Conservation (phyloP, 441 rosid genomes). For the Brassica hybrid region DNA sequence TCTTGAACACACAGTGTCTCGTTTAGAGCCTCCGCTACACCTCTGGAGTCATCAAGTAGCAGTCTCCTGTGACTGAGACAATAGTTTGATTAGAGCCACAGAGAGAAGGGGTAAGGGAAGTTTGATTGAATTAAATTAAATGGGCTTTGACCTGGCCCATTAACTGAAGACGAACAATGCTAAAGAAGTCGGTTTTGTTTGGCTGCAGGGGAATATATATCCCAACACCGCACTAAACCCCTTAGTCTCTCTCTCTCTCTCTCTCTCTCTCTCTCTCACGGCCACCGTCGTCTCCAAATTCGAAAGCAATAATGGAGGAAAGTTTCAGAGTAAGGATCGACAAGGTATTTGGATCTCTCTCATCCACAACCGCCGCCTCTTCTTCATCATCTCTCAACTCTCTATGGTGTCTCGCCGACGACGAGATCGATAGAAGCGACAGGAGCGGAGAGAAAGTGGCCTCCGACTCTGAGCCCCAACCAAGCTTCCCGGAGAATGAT, state of each 20-base stretch:
- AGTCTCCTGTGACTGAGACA: conserved; percentile 66
- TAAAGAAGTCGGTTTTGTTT: conserved; percentile 34
- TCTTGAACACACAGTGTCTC: conserved; percentile 81
- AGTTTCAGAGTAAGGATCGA: conserved; percentile 74
- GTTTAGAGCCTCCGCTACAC: conserved; percentile 88
- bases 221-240: conserved; percentile 1
- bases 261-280: conserved; percentile 59
- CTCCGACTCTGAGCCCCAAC: conserved; percentile 37
- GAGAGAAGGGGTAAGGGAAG: too few species aligned
- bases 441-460: conserved; percentile 56
- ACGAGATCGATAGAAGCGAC: conserved; percentile 59
- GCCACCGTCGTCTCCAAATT: conserved; percentile 12
- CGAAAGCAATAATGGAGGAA: conserved; percentile 56
- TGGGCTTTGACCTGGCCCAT: neutral
- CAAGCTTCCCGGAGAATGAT: conserved; percentile 51
- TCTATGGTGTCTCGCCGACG: conserved; percentile 78
- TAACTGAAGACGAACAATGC: conserved; percentile 49
- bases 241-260: neutral
- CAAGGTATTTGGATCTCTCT: conserved; percentile 74
- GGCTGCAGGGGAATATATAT: conserved; percentile 28
- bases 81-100: neutral
- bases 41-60: conserved; percentile 89
- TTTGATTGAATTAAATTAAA: neutral
- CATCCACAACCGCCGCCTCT: conserved; percentile 39
- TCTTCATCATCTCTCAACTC: conserved; percentile 44